These are phyloP conservation scores for Elymus sibiricus DNA, from an alignment of 176 grass and related monocot genomes.

Conservation along the genomic window DNA sequence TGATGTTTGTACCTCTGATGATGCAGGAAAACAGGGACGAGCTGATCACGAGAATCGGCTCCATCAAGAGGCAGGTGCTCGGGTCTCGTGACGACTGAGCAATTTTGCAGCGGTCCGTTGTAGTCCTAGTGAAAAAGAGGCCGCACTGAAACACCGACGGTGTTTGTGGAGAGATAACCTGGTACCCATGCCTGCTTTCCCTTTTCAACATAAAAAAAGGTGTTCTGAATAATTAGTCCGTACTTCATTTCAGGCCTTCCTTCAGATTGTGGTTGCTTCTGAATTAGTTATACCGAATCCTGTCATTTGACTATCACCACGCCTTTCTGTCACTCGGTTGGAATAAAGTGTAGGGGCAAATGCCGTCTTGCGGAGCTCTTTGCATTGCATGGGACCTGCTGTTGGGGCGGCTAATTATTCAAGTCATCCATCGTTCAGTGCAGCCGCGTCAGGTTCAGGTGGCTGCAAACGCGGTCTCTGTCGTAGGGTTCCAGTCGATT, in stretches of 20 bases:
- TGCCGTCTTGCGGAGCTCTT: neutral
- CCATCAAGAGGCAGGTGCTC: slow-evolving; percentile 66
- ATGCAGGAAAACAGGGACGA: slow-evolving; percentile 65
- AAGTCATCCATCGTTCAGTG: neutral
- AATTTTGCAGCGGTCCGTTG: neutral
- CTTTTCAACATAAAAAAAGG: neutral
- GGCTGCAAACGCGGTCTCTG: neutral
- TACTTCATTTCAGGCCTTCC: neutral
- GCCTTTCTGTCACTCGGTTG: neutral
- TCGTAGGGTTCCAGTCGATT: neutral
- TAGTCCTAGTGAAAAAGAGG: neutral
- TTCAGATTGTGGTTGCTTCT: neutral
- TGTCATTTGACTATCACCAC: neutral
- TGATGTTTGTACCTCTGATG: neutral
- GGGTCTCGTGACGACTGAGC: slow-evolving; percentile 44
- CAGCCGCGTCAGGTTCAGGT: neutral
- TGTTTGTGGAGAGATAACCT: neutral
- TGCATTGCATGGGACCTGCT: neutral
- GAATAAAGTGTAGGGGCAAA: neutral
- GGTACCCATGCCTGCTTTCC: neutral
- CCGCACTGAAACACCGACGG: neutral
- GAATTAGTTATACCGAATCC: neutral
- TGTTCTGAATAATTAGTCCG: slow-evolving; percentile 7
- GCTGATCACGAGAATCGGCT: slow-evolving; percentile 39
- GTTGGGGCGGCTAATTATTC: slow-evolving; percentile 25